Evolutionary conservation across 176 grass and related monocot genomes (phyloP).

Genomic region (Metroxylon sagu): DNA sequence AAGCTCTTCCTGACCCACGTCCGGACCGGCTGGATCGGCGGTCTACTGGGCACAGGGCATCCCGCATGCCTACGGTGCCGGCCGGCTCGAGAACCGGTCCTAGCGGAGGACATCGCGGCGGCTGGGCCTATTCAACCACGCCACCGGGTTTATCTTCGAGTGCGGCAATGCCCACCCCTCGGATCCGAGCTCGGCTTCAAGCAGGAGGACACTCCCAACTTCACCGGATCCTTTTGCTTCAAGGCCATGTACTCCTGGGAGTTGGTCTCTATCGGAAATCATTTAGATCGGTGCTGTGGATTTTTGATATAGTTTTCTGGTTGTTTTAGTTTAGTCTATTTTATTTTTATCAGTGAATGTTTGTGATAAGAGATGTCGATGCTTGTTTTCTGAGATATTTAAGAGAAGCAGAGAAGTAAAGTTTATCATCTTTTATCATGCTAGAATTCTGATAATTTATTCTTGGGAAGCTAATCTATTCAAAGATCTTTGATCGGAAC

Average conservation of each 20-base stretch:
- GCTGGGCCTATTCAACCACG: conserved; percentile 7
- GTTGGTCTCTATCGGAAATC: no score
- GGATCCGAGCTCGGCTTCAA: conserved; percentile 9
- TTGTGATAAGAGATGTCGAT: no score
- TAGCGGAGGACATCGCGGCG: conserved; percentile 3
- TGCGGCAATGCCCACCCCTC: conserved; percentile 3
- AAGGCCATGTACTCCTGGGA: not conserved
- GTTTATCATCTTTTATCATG: no score
- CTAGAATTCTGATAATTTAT: no score
- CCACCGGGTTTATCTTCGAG: conserved; percentile 14
- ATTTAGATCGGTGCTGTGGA: no score
- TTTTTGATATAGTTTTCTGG: no score
- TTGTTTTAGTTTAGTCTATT: no score
- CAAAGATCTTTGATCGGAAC: no score
- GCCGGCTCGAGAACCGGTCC: conserved; percentile 1
- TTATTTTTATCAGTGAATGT: no score
- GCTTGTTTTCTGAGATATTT: no score
- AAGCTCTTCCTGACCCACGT: conserved; percentile 5
- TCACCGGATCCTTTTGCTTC: conserved; percentile 11
- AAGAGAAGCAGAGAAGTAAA: no score
- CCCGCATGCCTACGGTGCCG: not conserved
- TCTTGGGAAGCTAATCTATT: no score
- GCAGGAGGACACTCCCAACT: conserved; percentile 16
- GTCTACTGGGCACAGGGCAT: not conserved
- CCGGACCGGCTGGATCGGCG: conserved; percentile 5